These are phyloP conservation scores for Setaria viridis DNA, from an alignment of 202 grass and related monocot species.

Conservation along the genomic window DNA sequence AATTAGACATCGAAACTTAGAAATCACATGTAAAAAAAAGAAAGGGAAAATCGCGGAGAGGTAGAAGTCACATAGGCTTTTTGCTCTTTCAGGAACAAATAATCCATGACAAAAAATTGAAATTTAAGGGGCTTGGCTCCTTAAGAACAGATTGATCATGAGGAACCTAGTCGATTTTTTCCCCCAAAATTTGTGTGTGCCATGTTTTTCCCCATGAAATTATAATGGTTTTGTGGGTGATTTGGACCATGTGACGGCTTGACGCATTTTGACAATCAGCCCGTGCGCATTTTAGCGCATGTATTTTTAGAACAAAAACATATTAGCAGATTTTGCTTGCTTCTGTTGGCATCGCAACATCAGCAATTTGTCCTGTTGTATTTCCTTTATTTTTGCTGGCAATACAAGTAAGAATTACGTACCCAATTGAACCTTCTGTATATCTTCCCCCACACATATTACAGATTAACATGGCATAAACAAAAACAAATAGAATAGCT, in stretches of 20 bases:
- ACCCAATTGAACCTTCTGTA: not conserved
- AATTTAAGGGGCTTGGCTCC: not conserved
- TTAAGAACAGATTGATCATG: not conserved
- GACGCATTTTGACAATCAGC: not conserved
- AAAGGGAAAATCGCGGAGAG: too few relatives aligned
- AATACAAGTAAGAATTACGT: not conserved
- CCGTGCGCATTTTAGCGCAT: too few relatives aligned
- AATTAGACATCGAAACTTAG: not conserved
- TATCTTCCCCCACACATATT: not conserved
- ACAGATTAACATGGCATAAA: slow-evolving; percentile 25
- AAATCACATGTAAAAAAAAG: not conserved
- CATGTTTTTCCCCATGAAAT: too few relatives aligned
- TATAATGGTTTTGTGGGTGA: too few relatives aligned
- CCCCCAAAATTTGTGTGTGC: too few relatives aligned
- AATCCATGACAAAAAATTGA: not conserved
- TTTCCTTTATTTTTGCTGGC: not conserved
- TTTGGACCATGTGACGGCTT: not conserved
- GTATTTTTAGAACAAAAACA: too few relatives aligned
- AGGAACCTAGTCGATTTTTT: too few relatives aligned
- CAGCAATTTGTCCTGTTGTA: not conserved
- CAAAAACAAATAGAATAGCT: slow-evolving; percentile 19
- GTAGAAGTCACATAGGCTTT: too few relatives aligned
- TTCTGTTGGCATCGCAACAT: too few relatives aligned
- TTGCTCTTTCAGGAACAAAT: too few relatives aligned
- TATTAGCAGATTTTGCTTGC: too few relatives aligned